A percentile compares a stretch with the other conserved stretches of the same genome.
Evolutionary conservation across 2,329 filamentous ascomycete species (phyloP).

Genomic region (Colletotrichum cereale): DNA sequence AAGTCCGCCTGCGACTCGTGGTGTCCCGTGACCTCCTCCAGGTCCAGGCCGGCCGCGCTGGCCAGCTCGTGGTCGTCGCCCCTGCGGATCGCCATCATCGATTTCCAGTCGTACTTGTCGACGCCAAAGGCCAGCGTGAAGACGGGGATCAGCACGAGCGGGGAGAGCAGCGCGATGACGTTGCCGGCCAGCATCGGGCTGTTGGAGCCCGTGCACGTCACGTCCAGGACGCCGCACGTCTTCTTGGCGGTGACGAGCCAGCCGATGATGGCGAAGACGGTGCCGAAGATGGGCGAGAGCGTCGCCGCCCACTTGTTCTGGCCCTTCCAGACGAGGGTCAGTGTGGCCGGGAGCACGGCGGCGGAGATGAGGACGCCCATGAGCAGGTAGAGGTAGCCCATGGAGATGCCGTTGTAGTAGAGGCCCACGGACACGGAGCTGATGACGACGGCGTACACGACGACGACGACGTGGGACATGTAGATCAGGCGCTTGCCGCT

Average conservation of each 20-base stretch:
- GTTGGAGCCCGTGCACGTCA: slow-evolving; percentile 83
- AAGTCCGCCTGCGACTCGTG: slow-evolving; percentile 52
- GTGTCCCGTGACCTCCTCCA: slow-evolving; percentile 70
- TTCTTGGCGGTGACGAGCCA: slow-evolving; percentile 82
- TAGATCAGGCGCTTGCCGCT: slow-evolving; percentile 82
- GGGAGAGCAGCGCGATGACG: slow-evolving; percentile 83
- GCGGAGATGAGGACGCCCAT: slow-evolving; percentile 94
- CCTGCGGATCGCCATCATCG: slow-evolving; percentile 83
- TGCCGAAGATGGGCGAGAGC: slow-evolving; percentile 75
- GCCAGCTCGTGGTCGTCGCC: slow-evolving; percentile 83
- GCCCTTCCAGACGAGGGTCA: slow-evolving; percentile 84
- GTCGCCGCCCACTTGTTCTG: slow-evolving; percentile 82
- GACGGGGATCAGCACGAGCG: slow-evolving; percentile 79
- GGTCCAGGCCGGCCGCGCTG: slow-evolving; percentile 71
- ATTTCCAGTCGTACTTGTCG: slow-evolving; percentile 87
- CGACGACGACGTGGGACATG: slow-evolving; percentile 81
- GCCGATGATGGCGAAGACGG: slow-evolving; percentile 74
- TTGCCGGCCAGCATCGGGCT: slow-evolving; percentile 91
- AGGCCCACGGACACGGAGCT: slow-evolving; percentile 83
- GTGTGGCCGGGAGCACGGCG: slow-evolving; percentile 84
- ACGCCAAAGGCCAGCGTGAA: slow-evolving; percentile 71
- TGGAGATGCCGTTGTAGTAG: slow-evolving; percentile 79
- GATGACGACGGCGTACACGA: slow-evolving; percentile 80
- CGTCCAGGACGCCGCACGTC: slow-evolving; percentile 75
- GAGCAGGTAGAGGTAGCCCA: slow-evolving; percentile 90